Evolutionary conservation across 768 basidiomycete genomes (phyloP), one percentile per base, ranked within the genome.

Genomic region (Clavaria fumosa): DNA sequence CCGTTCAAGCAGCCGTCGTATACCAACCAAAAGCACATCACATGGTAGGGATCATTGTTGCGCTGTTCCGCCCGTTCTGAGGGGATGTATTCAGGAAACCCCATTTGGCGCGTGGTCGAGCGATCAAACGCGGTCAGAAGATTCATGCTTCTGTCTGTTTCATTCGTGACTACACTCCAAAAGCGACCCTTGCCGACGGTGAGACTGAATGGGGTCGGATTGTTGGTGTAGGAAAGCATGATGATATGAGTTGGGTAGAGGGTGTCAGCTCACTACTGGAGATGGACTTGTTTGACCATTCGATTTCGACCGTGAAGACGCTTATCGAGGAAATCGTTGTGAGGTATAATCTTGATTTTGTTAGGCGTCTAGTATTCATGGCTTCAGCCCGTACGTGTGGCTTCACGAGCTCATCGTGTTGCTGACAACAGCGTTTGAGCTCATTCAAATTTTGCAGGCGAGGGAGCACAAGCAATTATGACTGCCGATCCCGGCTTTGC

Each of bases 271-370:
- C 38, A 12, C 38, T 42, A 23, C 26, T 42, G 20, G 41, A 42
- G 31, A 32, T 42, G 41, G 41, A 42, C 20, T 23, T 42, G 20
- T 42, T 42, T 22, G 30, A 42, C 23, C 18, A 30, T 27, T 42
- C 41, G n/a, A n/a, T n/a, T n/a, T n/a, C n/a, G n/a, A n/a, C n/a
- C n/a, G n/a, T n/a, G n/a, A n/a, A n/a, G n/a, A n/a, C n/a, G n/a
- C n/a, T n/a, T n/a, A n/a, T n/a, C n/a, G n/a, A n/a, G n/a, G n/a
- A n/a, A n/a, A n/a, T n/a, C n/a, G n/a, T n/a, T n/a, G n/a, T n/a
- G n/a, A n/a, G n/a, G n/a, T n/a, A n/a, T n/a, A n/a, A n/a, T n/a
- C n/a, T n/a, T n/a, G n/a, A n/a, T n/a, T n/a, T n/a, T n/a, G n/a
- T n/a, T n/a, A n/a, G n/a, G n/a, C n/a, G n/a, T n/a, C n/a, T n/a